These are phyloP conservation scores for Sphagnum fallax DNA, from an alignment of 228 moss, liverwort and hornwort species.

Conservation along the genomic window DNA sequence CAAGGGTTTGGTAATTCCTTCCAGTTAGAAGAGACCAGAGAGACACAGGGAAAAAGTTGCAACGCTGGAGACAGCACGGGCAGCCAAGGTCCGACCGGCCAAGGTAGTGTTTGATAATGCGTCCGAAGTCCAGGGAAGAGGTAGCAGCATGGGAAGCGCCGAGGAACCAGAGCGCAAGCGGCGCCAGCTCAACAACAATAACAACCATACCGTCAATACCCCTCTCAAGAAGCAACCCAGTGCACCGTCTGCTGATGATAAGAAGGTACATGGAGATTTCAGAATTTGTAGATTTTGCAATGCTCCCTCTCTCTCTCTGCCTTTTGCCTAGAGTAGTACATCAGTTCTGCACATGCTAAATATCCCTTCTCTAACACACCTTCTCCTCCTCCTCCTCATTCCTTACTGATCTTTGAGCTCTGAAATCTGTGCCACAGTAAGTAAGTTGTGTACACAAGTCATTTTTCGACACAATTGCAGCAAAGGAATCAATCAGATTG, in stretches of 20 bases:
- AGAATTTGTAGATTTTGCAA: too few species aligned
- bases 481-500: too few species aligned
- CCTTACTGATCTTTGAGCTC: too few species aligned
- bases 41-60: not conserved
- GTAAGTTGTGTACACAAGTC: too few species aligned
- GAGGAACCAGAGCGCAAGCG: conserved; percentile 58
- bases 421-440: too few species aligned
- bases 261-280: conserved; percentile 21
- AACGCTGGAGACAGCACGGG: conserved; percentile 13
- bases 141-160: conserved; percentile 50
- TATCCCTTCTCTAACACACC: too few species aligned
- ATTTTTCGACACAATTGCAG: too few species aligned
- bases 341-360: too few species aligned
- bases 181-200: conserved; percentile 42
- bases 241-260: conserved; percentile 44
- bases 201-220: conserved; percentile 33
- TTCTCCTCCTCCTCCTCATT: too few species aligned
- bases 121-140: conserved; percentile 12
- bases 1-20: not conserved
- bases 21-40: not conserved
- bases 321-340: too few species aligned
- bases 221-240: conserved; percentile 36
- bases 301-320: too few species aligned
- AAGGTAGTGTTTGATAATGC: conserved; percentile 24
- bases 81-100: conserved; percentile 4